phyloP scores from a whole-genome alignment of 352 stramenopile genomes.

The Phytophthora quininea region DNA sequence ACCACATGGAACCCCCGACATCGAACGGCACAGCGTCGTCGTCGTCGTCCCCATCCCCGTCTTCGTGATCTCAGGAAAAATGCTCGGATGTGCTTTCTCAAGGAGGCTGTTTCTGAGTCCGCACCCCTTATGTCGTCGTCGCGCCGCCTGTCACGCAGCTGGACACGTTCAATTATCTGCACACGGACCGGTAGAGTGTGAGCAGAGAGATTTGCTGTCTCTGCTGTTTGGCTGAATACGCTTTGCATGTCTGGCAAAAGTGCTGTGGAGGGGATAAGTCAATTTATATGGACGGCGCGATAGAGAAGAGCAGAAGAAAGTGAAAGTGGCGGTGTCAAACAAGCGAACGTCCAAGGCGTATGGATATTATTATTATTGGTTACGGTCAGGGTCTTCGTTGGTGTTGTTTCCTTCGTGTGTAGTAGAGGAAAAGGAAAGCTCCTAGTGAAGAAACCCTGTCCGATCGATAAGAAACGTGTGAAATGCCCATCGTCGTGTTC shows the following conservation, averaged over 20 bases:
- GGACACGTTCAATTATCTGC: neutral
- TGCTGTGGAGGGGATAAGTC: slow-evolving; percentile 14
- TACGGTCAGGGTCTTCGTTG: slow-evolving; percentile 21
- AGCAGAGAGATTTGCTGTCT: neutral
- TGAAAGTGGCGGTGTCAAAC: slow-evolving; percentile 19
- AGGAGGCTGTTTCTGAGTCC: slow-evolving; percentile 13
- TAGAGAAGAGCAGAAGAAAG: slow-evolving; percentile 32
- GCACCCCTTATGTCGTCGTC: slow-evolving; percentile 11
- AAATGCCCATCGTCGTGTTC: slow-evolving; percentile 12
- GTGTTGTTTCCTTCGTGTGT: slow-evolving; percentile 9
- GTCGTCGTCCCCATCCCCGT: slow-evolving; percentile 35
- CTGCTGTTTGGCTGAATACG: slow-evolving; percentile 3
- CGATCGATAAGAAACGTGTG: slow-evolving; percentile 17
- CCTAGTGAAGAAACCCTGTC: slow-evolving; percentile 2
- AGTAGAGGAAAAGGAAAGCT: too few relatives aligned
- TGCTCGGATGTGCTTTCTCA: slow-evolving; percentile 7
- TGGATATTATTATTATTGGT: slow-evolving; percentile 47
- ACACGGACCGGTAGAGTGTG: slow-evolving; percentile 8
- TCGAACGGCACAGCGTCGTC: slow-evolving; percentile 37
- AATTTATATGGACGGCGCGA: slow-evolving; percentile 20
- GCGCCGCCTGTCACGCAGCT: slow-evolving; percentile 6
- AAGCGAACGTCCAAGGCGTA: slow-evolving; percentile 26
- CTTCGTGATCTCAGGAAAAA: slow-evolving; percentile 27
- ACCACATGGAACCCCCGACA: slow-evolving; percentile 60
- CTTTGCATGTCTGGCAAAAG: slow-evolving; percentile 17